These are phyloP conservation scores for Saccharomyces paradoxus DNA, from an alignment of 805 yeast species.

Conservation along the genomic window DNA sequence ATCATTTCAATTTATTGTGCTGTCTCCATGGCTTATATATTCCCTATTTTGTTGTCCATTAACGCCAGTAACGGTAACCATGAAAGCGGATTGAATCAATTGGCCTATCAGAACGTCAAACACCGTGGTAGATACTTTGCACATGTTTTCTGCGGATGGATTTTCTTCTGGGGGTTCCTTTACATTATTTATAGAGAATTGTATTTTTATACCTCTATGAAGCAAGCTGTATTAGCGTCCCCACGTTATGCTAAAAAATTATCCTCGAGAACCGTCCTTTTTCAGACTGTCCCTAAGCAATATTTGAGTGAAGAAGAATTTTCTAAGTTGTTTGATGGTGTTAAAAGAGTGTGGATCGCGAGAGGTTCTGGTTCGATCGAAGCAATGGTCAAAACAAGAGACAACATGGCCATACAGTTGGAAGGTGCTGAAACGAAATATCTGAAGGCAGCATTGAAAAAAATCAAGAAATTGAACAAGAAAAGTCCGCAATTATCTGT, in stretches of 20 bases:
- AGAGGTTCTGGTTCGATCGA: constrained; percentile 51
- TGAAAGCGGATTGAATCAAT: constrained; percentile 60
- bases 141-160: constrained; percentile 75
- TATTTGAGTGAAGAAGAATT: constrained; percentile 66
- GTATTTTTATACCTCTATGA: constrained; percentile 63
- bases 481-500: constrained; percentile 37
- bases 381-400: constrained; percentile 51
- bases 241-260: constrained; percentile 70
- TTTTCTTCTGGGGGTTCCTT: constrained; percentile 60
- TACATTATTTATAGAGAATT: constrained; percentile 79
- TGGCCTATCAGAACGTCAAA: constrained; percentile 70
- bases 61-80: constrained; percentile 64
- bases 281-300: constrained; percentile 75
- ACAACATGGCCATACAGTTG: constrained; percentile 47
- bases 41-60: constrained; percentile 72
- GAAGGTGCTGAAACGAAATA: constrained; percentile 60
- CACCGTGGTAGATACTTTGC: constrained; percentile 64
- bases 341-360: constrained; percentile 71
- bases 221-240: constrained; percentile 70
- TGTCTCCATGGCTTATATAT: constrained; percentile 45
- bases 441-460: constrained; percentile 55
- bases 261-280: constrained; percentile 72
- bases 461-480: constrained; percentile 57
- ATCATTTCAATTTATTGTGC: constrained; percentile 46
- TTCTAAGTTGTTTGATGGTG: constrained; percentile 71